These are phyloP conservation scores for Aspergillus nomiae DNA, from an alignment of 2,329 filamentous ascomycete species.

Conservation along the genomic window DNA sequence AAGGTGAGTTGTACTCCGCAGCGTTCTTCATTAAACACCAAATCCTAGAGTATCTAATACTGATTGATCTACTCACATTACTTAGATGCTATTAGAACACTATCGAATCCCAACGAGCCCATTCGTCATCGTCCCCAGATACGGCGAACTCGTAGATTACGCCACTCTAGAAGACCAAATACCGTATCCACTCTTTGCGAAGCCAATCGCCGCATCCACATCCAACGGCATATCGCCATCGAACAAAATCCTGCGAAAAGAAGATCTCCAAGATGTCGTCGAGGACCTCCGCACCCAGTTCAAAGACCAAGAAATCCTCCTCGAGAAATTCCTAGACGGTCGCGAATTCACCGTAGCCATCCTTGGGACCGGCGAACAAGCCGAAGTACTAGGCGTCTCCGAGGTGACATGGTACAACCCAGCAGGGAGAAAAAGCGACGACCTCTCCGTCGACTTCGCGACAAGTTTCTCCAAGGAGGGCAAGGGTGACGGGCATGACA, in stretches of 20 bases:
- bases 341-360: conserved; percentile 28
- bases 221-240: conserved; percentile 21
- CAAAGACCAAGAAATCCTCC: conserved; percentile 17
- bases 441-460: conserved; percentile 7
- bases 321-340: conserved; percentile 26
- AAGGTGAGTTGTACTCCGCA: conserved; percentile 16
- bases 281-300: conserved; percentile 16
- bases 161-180: conserved; percentile 6
- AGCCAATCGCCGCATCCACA: conserved; percentile 19
- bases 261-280: conserved; percentile 14
- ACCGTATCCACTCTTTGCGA: conserved; percentile 23
- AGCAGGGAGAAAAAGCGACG: background rate
- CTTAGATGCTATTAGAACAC: conserved; percentile 18
- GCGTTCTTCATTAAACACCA: background rate
- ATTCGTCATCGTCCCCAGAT: conserved; percentile 12
- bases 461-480: conserved; percentile 11
- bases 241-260: conserved; percentile 16
- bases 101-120: conserved; percentile 19
- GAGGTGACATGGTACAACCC: conserved; percentile 17
- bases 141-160: background rate
- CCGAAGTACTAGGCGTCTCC: conserved; percentile 18
- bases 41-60: background rate
- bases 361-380: conserved; percentile 19
- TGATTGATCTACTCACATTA: background rate
- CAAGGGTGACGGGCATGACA: conserved; percentile 5